Base-by-base conservation (phyloP, 345 rosid genomes). In the Acer negundo region DNA sequence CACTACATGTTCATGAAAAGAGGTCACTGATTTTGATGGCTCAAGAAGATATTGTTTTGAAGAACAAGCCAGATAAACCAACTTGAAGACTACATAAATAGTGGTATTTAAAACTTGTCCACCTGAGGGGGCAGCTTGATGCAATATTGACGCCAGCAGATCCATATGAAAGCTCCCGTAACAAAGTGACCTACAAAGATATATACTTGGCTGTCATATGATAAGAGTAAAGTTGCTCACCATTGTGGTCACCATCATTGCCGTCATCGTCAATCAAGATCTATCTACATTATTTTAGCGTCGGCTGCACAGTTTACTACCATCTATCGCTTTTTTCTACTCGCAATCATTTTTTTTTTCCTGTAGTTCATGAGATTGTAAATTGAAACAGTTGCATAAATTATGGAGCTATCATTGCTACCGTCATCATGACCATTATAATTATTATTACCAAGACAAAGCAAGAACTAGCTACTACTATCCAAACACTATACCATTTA, bases 11-110 rank as follows among this genome's bases (percentile, higher is more conserved):
- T 61, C 19, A 42, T 35, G 42, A 46, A 31, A 71, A 77, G 69
- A 51, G 67, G 78, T 47, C 62, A 61, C 23, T 67, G 80, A 79
- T 10, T 59, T 72, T 7, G 84, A 82, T 80, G 77, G 81, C 78
- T 73, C 85, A 78, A 69, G 72, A 73, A 74, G 51, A 76, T 65
- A 74, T 68, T 58, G 42, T 63, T 68, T 69, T 38, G 59, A 56
- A 78, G 75, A 59, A 81, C 59, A 76, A 76, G 74, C 65, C 80
- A 74, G 59, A 70, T 40, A 56, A 73, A 72, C 77, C 82, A 82
- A 70, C 82, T 68, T 67, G 75, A 55, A 8, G 68, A 62, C 78
- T 47, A 59, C 46, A 71, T 16, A 19, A 67, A 47, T 42, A 49
- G 64, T 66, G 13, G n/a, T 53, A 53, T 65, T 65, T 49, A 49